Percentiles rank a stretch among this genome's conserved stretches.
Conservation (phyloP, 2,329 filamentous ascomycete genomes). For the Paracamarosporium sp. region DNA sequence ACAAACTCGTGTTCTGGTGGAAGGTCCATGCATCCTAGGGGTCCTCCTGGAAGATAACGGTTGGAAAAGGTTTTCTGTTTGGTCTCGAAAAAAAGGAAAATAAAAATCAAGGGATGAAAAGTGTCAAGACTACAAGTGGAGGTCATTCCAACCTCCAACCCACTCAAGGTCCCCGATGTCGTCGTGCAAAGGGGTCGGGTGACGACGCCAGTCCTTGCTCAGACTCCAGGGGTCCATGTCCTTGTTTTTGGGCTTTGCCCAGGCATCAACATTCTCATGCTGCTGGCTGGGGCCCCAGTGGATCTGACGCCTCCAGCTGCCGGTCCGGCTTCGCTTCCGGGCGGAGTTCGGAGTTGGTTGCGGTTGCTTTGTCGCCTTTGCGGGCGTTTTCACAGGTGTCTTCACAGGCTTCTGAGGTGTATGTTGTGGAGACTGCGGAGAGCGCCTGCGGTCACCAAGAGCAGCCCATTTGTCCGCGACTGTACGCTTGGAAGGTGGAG, state of each 20-base stretch:
- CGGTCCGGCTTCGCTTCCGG: conserved; percentile 48
- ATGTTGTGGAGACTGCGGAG: conserved; percentile 57
- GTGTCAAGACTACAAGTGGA: conserved; percentile 64
- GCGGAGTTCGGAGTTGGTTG: conserved; percentile 42
- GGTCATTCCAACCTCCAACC: conserved; percentile 88
- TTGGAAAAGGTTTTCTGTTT: conserved; percentile 25
- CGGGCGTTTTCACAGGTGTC: conserved; percentile 45
- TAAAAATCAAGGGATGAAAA: conserved; percentile 42
- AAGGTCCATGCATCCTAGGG: conserved; percentile 9
- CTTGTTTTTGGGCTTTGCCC: conserved; percentile 44
- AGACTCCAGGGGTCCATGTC: conserved; percentile 48
- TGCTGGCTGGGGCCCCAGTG: conserved; percentile 45
- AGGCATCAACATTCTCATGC: conserved; percentile 42
- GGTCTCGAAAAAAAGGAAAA: conserved; percentile 27
- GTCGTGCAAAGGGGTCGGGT: conserved; percentile 52
- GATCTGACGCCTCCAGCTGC: conserved; percentile 46
- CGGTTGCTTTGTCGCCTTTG: conserved; percentile 32
- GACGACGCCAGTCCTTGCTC: conserved; percentile 58
- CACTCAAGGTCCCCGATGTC: conserved; percentile 87
- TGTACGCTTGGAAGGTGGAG: conserved; percentile 70
- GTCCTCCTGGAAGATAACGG: conserved; percentile 9
- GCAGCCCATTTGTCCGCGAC: conserved; percentile 86
- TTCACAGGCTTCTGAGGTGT: conserved; percentile 52
- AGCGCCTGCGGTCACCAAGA: conserved; percentile 82
- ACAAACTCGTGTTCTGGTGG: conserved; percentile 34